phyloP scores from a whole-genome alignment of 352 stramenopile species.

The Globisporangium radiosum region DNA sequence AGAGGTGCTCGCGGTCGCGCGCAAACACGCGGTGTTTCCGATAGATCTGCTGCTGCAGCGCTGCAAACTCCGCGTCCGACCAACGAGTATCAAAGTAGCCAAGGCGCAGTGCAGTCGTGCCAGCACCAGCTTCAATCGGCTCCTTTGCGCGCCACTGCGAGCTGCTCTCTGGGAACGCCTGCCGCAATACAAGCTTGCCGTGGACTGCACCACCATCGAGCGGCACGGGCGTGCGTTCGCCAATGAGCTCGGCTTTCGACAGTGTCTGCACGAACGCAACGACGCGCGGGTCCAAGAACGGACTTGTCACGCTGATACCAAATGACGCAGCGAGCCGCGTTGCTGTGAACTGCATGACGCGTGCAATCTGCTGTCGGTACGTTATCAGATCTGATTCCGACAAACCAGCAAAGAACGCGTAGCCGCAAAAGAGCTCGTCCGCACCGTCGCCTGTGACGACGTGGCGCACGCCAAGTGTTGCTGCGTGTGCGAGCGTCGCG shows the following conservation, averaged over 20 bases:
- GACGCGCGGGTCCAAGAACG: conserved; percentile 67
- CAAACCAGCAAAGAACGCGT: conserved; percentile 80
- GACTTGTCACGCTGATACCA: conserved; percentile 59
- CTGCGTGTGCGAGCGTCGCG: conserved; percentile 48
- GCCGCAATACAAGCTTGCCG: conserved; percentile 80
- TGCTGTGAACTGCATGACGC: conserved; percentile 81
- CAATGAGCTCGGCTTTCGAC: conserved; percentile 56
- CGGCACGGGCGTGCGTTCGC: conserved; percentile 52
- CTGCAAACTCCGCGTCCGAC: conserved; percentile 30
- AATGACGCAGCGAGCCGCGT: conserved; percentile 52
- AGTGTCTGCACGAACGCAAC: conserved; percentile 62
- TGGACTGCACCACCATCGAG: conserved; percentile 34
- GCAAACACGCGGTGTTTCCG: conserved; percentile 42
- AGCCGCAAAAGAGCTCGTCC: conserved; percentile 86
- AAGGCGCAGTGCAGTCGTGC: conserved; percentile 59
- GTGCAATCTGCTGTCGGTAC: conserved; percentile 72
- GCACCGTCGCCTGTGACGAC: conserved; percentile 81
- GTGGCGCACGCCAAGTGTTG: conserved; percentile 38
- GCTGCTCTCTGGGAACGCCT: conserved; percentile 78
- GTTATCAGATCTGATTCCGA: conserved; percentile 41
- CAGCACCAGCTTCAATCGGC: conserved; percentile 81
- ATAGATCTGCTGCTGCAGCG: conserved; percentile 24
- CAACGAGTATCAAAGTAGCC: conserved; percentile 55
- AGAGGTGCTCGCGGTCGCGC: conserved; percentile 61
- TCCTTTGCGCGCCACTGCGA: conserved; percentile 85